Evolutionary conservation across 805 yeast genomes (phyloP).

Genomic region (Teunomyces barrocoloradensis): DNA sequence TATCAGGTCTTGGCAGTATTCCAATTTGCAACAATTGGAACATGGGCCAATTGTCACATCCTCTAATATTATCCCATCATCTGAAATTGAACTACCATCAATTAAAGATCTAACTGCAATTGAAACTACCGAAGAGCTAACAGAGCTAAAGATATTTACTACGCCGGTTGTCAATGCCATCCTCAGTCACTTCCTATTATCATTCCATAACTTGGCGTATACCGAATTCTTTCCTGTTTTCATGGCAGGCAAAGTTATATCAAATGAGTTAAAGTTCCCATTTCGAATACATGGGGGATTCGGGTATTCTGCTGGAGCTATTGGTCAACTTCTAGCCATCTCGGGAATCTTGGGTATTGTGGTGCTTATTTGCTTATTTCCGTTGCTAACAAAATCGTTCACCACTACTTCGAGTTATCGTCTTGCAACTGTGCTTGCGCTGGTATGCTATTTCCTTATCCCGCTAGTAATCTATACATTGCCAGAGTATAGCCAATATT

Average conservation of each 20-base stretch:
- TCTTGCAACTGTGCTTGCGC: conserved; percentile 38
- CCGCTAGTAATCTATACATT: conserved; percentile 50
- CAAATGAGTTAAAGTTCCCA: conserved; percentile 43
- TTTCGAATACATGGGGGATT: conserved; percentile 51
- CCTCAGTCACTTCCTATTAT: conserved; percentile 37
- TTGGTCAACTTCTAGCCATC: conserved; percentile 49
- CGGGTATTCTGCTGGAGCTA: conserved; percentile 43
- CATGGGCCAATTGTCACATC: not conserved
- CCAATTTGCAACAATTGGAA: not conserved
- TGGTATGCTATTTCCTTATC: conserved; percentile 42
- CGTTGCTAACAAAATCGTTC: conserved; percentile 47
- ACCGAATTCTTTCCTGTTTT: conserved; percentile 57
- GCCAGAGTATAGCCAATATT: conserved; percentile 27
- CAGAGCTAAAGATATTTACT: conserved; percentile 20
- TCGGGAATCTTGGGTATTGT: conserved; percentile 57
- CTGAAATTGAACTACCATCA: not conserved
- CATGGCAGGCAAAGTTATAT: conserved; percentile 35
- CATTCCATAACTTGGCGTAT: conserved; percentile 48
- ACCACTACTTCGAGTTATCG: conserved; percentile 46
- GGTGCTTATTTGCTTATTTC: conserved; percentile 49
- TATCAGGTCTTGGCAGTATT: not conserved
- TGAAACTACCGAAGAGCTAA: not conserved
- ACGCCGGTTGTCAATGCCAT: conserved; percentile 28
- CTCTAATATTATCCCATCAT: not conserved
- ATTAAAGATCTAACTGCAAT: not conserved